phyloP scores from a whole-genome alignment of 805 yeast genomes.

The Priceomyces castillae region DNA sequence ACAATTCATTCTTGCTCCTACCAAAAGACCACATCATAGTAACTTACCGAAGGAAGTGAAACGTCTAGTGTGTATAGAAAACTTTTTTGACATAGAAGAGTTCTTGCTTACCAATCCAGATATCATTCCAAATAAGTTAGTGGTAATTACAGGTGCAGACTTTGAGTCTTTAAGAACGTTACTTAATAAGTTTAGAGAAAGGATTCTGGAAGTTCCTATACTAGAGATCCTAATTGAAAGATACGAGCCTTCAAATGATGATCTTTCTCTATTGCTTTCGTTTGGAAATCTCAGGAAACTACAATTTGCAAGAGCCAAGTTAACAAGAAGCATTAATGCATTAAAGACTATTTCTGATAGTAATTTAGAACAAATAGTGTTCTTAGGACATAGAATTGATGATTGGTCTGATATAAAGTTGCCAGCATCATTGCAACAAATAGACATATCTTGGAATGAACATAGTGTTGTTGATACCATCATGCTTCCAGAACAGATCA shows the following conservation, averaged over 20 bases:
- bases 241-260: constrained; percentile 16
- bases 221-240: constrained; percentile 31
- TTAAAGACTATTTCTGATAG: constrained; percentile 7
- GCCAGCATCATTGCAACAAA: constrained; percentile 24
- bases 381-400: constrained; percentile 30
- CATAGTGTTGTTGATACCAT: constrained; percentile 23
- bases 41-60: constrained; percentile 1
- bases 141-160: constrained; percentile 31
- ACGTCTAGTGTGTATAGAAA: constrained; percentile 16
- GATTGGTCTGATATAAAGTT: constrained; percentile 27
- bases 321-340: constrained; percentile 10
- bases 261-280: constrained; percentile 21
- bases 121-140: constrained; percentile 24
- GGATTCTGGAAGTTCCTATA: constrained; percentile 13
- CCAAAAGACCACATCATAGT: constrained; percentile 18
- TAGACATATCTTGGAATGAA: constrained; percentile 38
- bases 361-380: constrained; percentile 24
- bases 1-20: constrained; percentile 33
- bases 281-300: constrained; percentile 26
- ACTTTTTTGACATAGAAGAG: constrained; percentile 31
- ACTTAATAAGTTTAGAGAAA: constrained; percentile 16
- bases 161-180: constrained; percentile 25
- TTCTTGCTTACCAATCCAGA: constrained; percentile 28
- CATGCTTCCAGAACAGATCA: constrained; percentile 18
- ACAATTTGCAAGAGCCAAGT: constrained; percentile 26